Evolutionary conservation across 495 filamentous ascomycete species (phyloP).

Genomic region (Xylaria acuta): DNA sequence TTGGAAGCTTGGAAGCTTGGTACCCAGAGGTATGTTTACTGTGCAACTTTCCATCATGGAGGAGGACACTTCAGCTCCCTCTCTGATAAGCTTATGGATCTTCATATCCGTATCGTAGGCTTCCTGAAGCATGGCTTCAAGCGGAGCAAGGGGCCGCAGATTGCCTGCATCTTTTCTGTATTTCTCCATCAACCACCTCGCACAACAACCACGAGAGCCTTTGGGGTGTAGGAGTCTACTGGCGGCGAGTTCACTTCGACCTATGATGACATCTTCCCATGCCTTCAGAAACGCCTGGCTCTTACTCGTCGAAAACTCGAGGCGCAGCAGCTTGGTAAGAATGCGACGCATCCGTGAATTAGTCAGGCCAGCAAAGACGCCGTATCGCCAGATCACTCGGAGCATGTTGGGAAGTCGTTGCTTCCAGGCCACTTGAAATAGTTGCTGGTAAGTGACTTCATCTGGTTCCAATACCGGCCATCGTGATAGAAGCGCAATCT

Average conservation of each 20-base stretch:
- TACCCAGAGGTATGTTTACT: conserved; percentile 32
- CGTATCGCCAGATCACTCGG: conserved; percentile 49
- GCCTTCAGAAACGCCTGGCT: conserved; percentile 25
- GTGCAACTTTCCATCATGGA: conserved; percentile 23
- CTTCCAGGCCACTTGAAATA: conserved; percentile 43
- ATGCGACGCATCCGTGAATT: conserved; percentile 34
- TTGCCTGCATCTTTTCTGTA: conserved; percentile 21
- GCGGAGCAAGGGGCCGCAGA: neutral
- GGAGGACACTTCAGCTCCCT: conserved; percentile 17
- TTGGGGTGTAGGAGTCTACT: neutral
- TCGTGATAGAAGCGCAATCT: conserved; percentile 31
- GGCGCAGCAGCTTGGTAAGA: conserved; percentile 27
- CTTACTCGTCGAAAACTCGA: neutral
- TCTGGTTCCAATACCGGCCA: conserved; percentile 31
- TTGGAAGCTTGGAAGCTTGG: no score
- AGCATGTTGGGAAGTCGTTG: conserved; percentile 43
- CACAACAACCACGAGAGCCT: neutral
- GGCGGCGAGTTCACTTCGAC: conserved; percentile 28
- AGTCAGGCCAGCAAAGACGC: conserved; percentile 28
- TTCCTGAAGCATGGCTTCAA: conserved; percentile 30
- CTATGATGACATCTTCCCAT: conserved; percentile 38
- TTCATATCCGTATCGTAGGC: conserved; percentile 30
- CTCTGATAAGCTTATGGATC: conserved; percentile 29
- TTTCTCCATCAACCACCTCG: conserved; percentile 19
- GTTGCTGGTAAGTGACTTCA: conserved; percentile 32